Conservation (phyloP, 2,329 filamentous ascomycete species). For the Akanthomyces muscarius region DNA sequence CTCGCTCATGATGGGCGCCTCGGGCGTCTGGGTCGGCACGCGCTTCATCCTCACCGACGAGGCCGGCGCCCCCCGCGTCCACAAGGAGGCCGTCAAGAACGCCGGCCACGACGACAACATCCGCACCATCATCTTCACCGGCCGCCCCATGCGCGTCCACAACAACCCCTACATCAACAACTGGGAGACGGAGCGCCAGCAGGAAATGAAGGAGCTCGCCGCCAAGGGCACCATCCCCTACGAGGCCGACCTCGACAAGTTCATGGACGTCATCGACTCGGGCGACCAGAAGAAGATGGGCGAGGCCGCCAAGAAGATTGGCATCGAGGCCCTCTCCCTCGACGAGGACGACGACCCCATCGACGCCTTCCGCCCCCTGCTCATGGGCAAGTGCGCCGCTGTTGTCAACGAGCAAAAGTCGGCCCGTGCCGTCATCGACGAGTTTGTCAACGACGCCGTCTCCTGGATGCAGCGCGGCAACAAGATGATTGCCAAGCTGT, state of each 20-base stretch:
- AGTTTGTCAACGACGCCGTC: constrained; percentile 82
- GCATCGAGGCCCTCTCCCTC: constrained; percentile 61
- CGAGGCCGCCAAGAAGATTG: constrained; percentile 47
- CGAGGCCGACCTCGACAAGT: constrained; percentile 86
- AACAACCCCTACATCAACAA: constrained; percentile 91
- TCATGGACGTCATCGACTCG: constrained; percentile 59
- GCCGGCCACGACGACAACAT: constrained; percentile 93
- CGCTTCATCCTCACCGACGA: constrained; percentile 92
- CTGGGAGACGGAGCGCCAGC: constrained; percentile 89
- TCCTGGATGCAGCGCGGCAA: constrained; percentile 64
- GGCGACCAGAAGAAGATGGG: constrained; percentile 55
- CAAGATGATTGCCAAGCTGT: constrained; percentile 68
- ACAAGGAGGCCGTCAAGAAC: constrained; percentile 93
- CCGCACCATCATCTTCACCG: constrained; percentile 97
- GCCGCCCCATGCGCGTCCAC: constrained; percentile 87
- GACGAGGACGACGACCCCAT: constrained; percentile 79
- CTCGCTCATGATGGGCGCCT: constrained; percentile 86
- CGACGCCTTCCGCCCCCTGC: constrained; percentile 83
- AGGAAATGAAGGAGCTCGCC: constrained; percentile 91
- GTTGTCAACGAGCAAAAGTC: constrained; percentile 90
- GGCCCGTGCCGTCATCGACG: constrained; percentile 89
- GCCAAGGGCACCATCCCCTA: constrained; percentile 87
- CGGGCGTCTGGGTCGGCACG: constrained; percentile 93
- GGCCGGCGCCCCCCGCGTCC: constrained; percentile 85
- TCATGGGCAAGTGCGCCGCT: constrained; percentile 96